Evolutionary conservation across 306 rosid species (phyloP).

Genomic region (Pyrus betulifolia): DNA sequence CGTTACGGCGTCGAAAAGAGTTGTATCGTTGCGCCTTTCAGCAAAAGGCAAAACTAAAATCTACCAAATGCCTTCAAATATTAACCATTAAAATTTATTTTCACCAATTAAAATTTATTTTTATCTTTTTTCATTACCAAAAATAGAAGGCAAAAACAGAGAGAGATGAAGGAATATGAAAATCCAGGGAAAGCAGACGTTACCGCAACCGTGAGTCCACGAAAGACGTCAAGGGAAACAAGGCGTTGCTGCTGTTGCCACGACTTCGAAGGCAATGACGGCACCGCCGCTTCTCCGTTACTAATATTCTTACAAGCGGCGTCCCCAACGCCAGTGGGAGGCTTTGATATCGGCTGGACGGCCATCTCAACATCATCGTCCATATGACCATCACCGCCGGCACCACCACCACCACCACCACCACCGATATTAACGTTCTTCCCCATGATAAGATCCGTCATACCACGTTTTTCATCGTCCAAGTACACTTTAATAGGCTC

Average conservation of each 20-base stretch:
- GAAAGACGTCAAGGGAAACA: conserved; percentile 83
- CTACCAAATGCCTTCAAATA: not conserved
- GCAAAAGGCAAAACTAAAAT: not conserved
- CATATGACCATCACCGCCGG: not conserved
- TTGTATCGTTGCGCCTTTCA: not conserved
- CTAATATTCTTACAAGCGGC: not conserved
- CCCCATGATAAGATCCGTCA: not conserved
- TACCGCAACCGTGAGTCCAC: conserved; percentile 94
- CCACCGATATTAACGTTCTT: not conserved
- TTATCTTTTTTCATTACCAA: not conserved
- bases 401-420: not conserved
- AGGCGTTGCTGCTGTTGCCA: conserved; percentile 44
- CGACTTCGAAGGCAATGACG: conserved; percentile 7
- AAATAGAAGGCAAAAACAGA: not conserved
- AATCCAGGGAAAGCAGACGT: not conserved
- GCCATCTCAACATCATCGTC: conserved; percentile 4
- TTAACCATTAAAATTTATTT: not conserved
- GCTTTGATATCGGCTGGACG: not conserved
- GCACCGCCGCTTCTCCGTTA: not conserved
- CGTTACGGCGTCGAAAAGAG: not conserved
- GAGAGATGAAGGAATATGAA: not conserved
- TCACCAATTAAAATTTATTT: not conserved
- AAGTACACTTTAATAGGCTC: conserved; percentile 1
- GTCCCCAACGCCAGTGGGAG: not conserved
- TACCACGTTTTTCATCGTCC: not conserved